phyloP scores from a whole-genome alignment of 352 stramenopile genomes.

The Pythium chondricola region DNA sequence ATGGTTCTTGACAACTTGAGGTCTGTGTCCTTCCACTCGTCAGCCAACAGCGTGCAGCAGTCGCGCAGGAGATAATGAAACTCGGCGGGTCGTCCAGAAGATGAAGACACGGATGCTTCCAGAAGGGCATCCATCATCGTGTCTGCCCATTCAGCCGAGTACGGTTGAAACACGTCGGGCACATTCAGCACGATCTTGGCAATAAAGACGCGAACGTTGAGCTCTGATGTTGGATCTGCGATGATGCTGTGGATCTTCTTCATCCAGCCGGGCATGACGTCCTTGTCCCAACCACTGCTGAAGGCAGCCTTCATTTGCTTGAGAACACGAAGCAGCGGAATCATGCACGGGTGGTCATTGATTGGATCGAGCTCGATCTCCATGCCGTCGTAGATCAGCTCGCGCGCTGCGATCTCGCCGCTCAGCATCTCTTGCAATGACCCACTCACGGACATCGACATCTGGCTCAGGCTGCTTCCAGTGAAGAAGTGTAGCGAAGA shows the following conservation, averaged over 20 bases:
- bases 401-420: conserved; percentile 16
- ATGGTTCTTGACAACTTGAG: conserved; percentile 13
- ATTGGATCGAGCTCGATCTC: conserved; percentile 71
- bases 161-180: conserved; percentile 45
- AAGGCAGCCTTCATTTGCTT: conserved; percentile 77
- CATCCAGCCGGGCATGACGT: conserved; percentile 76
- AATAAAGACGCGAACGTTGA: conserved; percentile 70
- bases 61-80: conserved; percentile 79
- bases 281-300: conserved; percentile 35
- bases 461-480: conserved; percentile 67
- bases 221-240: conserved; percentile 22
- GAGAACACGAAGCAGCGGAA: conserved; percentile 59
- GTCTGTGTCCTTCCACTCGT: conserved; percentile 39
- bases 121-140: conserved; percentile 51
- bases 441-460: conserved; percentile 7
- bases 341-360: conserved; percentile 75
- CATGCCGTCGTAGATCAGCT: conserved; percentile 26
- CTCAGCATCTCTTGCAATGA: conserved; percentile 11
- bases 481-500: conserved; percentile 62
- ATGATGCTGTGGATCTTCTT: conserved; percentile 59
- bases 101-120: conserved; percentile 29
- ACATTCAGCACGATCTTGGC: conserved; percentile 67
- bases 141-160: conserved; percentile 40
- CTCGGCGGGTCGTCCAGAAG: conserved; percentile 22
- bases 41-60: conserved; percentile 51